Base-by-base conservation (phyloP, 306 rosid species). In the Malus orientalis region DNA sequence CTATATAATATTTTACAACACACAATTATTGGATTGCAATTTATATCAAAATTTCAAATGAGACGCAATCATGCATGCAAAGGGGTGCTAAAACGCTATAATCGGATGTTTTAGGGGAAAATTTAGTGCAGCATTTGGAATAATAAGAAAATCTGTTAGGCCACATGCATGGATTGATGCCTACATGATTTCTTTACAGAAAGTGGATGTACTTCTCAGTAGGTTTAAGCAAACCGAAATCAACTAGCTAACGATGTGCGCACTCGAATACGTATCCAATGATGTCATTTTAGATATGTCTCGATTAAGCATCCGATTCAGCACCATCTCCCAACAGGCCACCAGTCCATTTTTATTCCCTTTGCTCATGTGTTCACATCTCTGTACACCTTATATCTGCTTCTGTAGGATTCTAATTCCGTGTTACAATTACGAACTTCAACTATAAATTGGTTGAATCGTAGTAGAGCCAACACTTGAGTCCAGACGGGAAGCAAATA, bases 261-360 rank as follows among this genome's bases (percentile, higher is more conserved):
- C 25, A 66, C 60, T 60, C 70, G 85, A 86, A 83, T 89, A 77
- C 61, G 84, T 62, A 83, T 74, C 65, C 27, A 83, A 72, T 82
- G 66, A 69, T 76, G 73, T 77, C 85, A 30, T n/a, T 49, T 74
- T 72, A 71, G 60, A 87, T 79, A 78, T 83, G 76, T 85, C 55
- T 77, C 49, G 45, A 67, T 27, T 69, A 80, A 78, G 92, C 78
- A 89, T 89, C 78, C 11, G 82, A 86, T 89, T 75, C 88, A 79
- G 75, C 47, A 62, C 79, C 81, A 83, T 80, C 75, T 73, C 69
- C 76, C 76, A 72, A 42, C 14, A 32, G 85, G 67, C 71, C 40
- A 60, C 78, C 49, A 82, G 36, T 72, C 78, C 66, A 76, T 67
- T 78, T 76, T 76, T 83, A 85, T 86, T 85, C 91, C 79, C 84